Base-by-base conservation (phyloP, 805 yeast genomes). In the Jamesozyma lodderae region DNA sequence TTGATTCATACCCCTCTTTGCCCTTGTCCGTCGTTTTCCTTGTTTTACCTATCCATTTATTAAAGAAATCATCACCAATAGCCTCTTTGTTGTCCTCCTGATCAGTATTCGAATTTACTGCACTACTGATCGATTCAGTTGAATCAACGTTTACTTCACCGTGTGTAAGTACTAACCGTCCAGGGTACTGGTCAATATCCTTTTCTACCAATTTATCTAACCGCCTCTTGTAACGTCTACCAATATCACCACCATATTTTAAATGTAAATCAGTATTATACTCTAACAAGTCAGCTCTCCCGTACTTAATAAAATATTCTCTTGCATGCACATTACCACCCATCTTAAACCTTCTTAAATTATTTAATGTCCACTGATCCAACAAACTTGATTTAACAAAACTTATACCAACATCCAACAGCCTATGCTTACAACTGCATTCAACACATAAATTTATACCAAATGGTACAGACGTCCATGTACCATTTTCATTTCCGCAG, bases 291-390 rank as follows among this genome's bases (percentile, higher is more conserved):
- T n/a, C 15, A 9, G 19, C 26, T 3, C 20, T 25, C 2, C 26
- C 25, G 20, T 34, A 6, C 4, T 19, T n/a, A 3, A n/a, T 17
- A 20, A 34, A 34, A 14, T 26, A 34, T 8, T 27, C 20, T n/a
- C 18, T 13, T 11, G 37, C 37, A 11, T 17, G 17, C 4, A 8
- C 13, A n/a, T 34, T 34, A 6, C 37, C 37, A 13, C 37, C 37
- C 13, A 21, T n/a, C 18, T 34, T 34, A 15, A 26, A 34, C 21
- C 37, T 18, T 27, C 31, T 34, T 13, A 34, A 27, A 27, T 34
- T 26, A 26, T 34, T 34, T 4, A 27, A 2, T 9, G 37, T 34
- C 37, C 37, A 34, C 20, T 34, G 37, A 27, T 34, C 31, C 14
- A 10, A 15, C 4, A 34, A 4, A n/a, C 11, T 13, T 3, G 31